Conservation (phyloP, 2,329 filamentous ascomycete species). For the Reticulascus tulasneorum region DNA sequence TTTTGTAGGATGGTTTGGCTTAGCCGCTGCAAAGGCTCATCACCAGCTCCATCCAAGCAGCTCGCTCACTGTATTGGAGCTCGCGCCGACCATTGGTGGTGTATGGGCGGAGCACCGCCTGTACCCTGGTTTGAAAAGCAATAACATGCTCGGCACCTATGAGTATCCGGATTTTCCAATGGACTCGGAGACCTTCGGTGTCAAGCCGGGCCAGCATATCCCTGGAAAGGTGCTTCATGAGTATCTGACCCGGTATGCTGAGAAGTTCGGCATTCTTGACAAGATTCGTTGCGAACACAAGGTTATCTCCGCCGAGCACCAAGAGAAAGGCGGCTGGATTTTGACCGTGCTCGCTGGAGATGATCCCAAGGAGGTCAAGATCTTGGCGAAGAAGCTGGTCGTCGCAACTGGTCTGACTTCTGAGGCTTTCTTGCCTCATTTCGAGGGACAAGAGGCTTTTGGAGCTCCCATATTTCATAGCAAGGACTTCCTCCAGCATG, state of each 20-base stretch:
- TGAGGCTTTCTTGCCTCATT: conserved; percentile 40
- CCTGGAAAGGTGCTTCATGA: conserved; percentile 41
- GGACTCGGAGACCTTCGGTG: conserved; percentile 47
- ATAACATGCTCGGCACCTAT: conserved; percentile 70
- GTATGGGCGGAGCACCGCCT: conserved; percentile 66
- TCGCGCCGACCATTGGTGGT: conserved; percentile 56
- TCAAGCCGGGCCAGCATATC: conserved; percentile 43
- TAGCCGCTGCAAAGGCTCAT: conserved; percentile 59
- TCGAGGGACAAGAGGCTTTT: conserved; percentile 43
- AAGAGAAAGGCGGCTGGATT: conserved; percentile 36
- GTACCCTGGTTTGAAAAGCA: conserved; percentile 67
- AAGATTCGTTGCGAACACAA: conserved; percentile 35
- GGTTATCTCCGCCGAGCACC: conserved; percentile 39
- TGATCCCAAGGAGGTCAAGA: conserved; percentile 14
- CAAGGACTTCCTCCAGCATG: conserved; percentile 39
- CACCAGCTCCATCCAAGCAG: conserved; percentile 54
- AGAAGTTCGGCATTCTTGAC: conserved; percentile 35
- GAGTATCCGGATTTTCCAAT: conserved; percentile 74
- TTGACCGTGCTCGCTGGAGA: conserved; percentile 24
- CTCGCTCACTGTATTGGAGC: conserved; percentile 55
- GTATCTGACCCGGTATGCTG: conserved; percentile 43
- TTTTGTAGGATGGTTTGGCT: conserved; percentile 45
- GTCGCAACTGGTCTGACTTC: conserved; percentile 54
- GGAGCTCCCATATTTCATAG: conserved; percentile 45
- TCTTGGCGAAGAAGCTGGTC: conserved; percentile 44